A percentile compares a stretch with the other conserved stretches of the same genome.
phyloP scores from a whole-genome alignment of 2,329 filamentous ascomycete species.

The Fusarium sp. region DNA sequence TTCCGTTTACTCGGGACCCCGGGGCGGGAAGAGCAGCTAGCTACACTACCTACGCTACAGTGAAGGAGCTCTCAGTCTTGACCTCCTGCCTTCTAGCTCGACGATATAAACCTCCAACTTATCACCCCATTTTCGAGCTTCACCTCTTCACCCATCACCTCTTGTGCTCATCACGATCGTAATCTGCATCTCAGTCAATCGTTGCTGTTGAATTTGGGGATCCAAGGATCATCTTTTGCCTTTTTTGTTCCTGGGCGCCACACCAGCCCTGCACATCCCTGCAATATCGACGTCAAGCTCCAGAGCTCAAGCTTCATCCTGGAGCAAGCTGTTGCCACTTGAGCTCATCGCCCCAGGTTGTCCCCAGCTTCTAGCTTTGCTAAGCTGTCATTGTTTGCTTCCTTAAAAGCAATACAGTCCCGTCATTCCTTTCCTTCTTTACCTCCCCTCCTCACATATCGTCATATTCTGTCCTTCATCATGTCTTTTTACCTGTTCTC shows the following conservation, averaged over 20 bases:
- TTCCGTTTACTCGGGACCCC: conserved; percentile 13
- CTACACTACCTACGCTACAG: not conserved
- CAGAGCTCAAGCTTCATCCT: conserved; percentile 26
- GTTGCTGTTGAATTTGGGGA: conserved; percentile 13
- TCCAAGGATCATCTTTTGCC: conserved; percentile 31
- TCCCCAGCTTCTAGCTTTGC: conserved; percentile 5
- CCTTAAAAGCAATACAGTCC: conserved; percentile 18
- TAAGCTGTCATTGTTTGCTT: conserved; percentile 14
- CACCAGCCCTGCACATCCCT: conserved; percentile 29
- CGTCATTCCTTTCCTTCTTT: not conserved
- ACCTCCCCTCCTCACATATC: not conserved
- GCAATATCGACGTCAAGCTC: conserved; percentile 35
- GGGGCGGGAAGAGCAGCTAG: conserved; percentile 3
- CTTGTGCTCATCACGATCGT: not conserved
- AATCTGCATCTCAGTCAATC: conserved; percentile 18
- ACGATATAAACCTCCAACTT: conserved; percentile 6
- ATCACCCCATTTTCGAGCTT: not conserved
- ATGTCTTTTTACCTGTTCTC: conserved; percentile 44
- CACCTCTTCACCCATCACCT: not conserved
- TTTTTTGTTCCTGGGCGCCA: conserved; percentile 30
- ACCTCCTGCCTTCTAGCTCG: not conserved
- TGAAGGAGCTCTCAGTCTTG: not conserved
- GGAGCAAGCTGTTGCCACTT: conserved; percentile 26
- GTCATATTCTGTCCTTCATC: conserved; percentile 4
- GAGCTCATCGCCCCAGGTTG: conserved; percentile 17